These are phyloP conservation scores for Orbilia quercus DNA, from an alignment of 2,329 filamentous ascomycete genomes.

Conservation along the genomic window DNA sequence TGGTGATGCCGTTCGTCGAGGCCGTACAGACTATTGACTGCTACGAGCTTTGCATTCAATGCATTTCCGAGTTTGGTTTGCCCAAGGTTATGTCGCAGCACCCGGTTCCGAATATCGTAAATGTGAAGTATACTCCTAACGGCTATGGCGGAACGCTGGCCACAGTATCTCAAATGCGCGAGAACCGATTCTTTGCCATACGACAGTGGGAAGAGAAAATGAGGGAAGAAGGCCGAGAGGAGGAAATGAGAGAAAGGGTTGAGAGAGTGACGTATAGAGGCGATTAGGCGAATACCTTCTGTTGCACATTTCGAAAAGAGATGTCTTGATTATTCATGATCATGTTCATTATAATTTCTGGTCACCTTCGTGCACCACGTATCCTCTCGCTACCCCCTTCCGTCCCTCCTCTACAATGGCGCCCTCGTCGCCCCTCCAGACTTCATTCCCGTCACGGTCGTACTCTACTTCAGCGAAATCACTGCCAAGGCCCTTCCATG, in stretches of 20 bases:
- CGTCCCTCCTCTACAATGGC: conserved; percentile 84
- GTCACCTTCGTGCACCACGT: conserved; percentile 75
- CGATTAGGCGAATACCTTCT: neutral
- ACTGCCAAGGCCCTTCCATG: conserved; percentile 90
- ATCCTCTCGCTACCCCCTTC: conserved; percentile 87
- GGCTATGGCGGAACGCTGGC: conserved; percentile 5
- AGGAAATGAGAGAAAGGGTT: conserved; percentile 8
- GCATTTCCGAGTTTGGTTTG: conserved; percentile 8
- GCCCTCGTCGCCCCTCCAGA: conserved; percentile 65
- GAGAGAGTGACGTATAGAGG: conserved; percentile 7
- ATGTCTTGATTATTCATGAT: neutral
- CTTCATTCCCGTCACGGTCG: conserved; percentile 69
- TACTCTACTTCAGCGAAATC: conserved; percentile 75
- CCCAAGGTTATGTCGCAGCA: neutral
- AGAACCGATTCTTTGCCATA: conserved; percentile 9
- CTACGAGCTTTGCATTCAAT: conserved; percentile 18
- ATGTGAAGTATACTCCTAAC: neutral
- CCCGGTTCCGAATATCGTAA: neutral
- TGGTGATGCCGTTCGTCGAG: neutral
- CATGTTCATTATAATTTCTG: conserved; percentile 59
- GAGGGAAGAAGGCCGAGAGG: conserved; percentile 1
- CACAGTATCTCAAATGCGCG: conserved; percentile 1
- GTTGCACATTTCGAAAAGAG: neutral
- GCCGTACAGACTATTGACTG: conserved; percentile 3
- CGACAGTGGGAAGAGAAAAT: conserved; percentile 9